Base-by-base conservation (phyloP, 345 rosid genomes). In the Microthlaspi erraticum region DNA sequence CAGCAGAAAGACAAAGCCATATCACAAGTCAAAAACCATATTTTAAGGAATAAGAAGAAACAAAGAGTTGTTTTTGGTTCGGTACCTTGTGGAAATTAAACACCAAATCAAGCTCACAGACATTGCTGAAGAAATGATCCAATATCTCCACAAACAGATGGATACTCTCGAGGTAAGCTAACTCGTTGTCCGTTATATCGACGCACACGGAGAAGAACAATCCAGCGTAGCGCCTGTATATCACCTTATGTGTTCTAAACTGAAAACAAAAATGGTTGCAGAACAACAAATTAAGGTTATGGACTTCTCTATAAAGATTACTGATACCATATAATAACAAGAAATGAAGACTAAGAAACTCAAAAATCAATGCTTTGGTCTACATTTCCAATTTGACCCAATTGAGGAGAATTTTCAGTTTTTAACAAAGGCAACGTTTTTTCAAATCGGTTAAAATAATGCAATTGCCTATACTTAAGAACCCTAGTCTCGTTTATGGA, bases 81-180 rank as follows among this genome's bases (percentile, higher is more conserved):
- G 75, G 39, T 75, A 93, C 98, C 98, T 93, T 93, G 83, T 91
- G 91, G 74, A 93, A 91, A 74, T 93, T 93, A 74, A 93, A 93
- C 14, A 93, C 98, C 82, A 93, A 82, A 80, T 93, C 98, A 11
- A 93, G 90, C 80, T 93, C 98, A 60, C 98, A 93, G 36, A 93
- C 98, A 64, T 91, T 93, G 91, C 98, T 93, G 85, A 93, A 93
- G 89, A 93, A 93, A 85, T 93, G 98, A 72, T 93, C 98, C 80
- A 93, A 74, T 29, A 93, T 89, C 84, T 93, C 98, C 71, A 93
- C 98, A 77, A 93, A 93, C 72, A 93, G 78, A 81, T 93, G 98
- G 72, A 93, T 91, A 80, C 90, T 80, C 83, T 93, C 98, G 69
- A 93, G 68, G 79, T 93, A 91, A 38, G 96, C 98, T 83, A 93